Evolutionary conservation across 2,329 filamentous ascomycete species (phyloP).

Genomic region (Phaeosphaeriaceae sp.): DNA sequence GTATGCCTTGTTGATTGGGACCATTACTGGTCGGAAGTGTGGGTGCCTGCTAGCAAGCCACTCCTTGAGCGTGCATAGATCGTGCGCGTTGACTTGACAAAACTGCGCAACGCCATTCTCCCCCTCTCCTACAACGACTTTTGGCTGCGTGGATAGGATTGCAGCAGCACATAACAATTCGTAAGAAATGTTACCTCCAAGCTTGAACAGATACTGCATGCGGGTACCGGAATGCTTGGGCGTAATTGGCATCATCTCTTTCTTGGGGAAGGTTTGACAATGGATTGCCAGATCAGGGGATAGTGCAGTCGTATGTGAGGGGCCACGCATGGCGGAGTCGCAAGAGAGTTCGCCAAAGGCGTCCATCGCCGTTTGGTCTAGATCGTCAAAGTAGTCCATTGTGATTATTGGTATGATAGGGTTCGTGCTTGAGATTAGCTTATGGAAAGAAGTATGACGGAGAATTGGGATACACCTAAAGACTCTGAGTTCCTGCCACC

Average conservation of each 20-base stretch:
- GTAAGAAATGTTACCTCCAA: neutral
- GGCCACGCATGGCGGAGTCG: neutral
- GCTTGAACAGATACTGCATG: conserved; percentile 5
- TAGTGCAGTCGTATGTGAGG: neutral
- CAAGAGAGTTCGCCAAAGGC: neutral
- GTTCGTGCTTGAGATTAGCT: too few relatives aligned
- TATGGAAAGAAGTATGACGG: too few relatives aligned
- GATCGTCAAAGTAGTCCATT: conserved; percentile 6
- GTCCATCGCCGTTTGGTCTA: neutral
- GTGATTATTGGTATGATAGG: too few relatives aligned
- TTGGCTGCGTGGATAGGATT: conserved; percentile 4
- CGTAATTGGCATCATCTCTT: too few relatives aligned
- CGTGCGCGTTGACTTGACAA: neutral
- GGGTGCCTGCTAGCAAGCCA: neutral
- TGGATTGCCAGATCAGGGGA: conserved; percentile 3
- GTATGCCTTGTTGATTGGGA: conserved; percentile 1
- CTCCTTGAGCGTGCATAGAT: neutral
- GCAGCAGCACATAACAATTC: neutral
- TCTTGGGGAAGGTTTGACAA: too few relatives aligned
- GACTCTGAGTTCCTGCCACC: too few relatives aligned
- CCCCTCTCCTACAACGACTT: neutral
- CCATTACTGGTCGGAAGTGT: neutral
- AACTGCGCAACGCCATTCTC: conserved; percentile 4
- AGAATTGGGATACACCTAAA: too few relatives aligned
- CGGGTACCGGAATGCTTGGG: too few relatives aligned